These are phyloP conservation scores for Ascodesmis nigricans DNA, from an alignment of 495 filamentous ascomycete genomes.

Conservation along the genomic window DNA sequence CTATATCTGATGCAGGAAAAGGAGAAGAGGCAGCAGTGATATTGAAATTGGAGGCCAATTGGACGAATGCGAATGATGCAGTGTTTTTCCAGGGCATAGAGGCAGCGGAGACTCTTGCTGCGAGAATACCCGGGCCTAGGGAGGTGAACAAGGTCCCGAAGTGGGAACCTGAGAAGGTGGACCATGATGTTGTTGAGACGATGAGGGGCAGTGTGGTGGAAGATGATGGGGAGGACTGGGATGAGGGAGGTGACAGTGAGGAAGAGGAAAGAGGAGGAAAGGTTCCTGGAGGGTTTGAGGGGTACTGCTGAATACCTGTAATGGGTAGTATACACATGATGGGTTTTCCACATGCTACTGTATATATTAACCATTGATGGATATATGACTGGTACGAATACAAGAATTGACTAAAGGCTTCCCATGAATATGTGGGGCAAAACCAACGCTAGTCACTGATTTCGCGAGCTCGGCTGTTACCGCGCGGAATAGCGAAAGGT, in stretches of 20 bases:
- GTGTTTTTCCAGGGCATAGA: slow-evolving; percentile 56
- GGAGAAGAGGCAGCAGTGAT: slow-evolving; percentile 69
- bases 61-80: slow-evolving; percentile 81
- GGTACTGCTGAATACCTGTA: too few species aligned
- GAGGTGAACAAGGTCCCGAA: slow-evolving; percentile 51
- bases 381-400: too few species aligned
- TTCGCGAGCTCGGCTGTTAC: too few species aligned
- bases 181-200: slow-evolving; percentile 31
- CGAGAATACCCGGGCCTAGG: slow-evolving; percentile 63
- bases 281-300: too few species aligned
- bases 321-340: too few species aligned
- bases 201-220: slow-evolving; percentile 18
- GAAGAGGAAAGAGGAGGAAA: slow-evolving; percentile 32
- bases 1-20: slow-evolving; percentile 53
- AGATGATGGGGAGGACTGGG: slow-evolving; percentile 19
- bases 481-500: too few species aligned
- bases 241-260: slow-evolving; percentile 25
- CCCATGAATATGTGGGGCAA: too few species aligned
- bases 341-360: too few species aligned
- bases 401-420: too few species aligned
- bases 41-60: slow-evolving; percentile 70
- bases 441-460: too few species aligned
- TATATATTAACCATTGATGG: too few species aligned
- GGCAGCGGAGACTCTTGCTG: slow-evolving; percentile 40
- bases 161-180: slow-evolving; percentile 37